phyloP scores from a whole-genome alignment of 2,329 filamentous ascomycete species.

The Geosmithia morbida region DNA sequence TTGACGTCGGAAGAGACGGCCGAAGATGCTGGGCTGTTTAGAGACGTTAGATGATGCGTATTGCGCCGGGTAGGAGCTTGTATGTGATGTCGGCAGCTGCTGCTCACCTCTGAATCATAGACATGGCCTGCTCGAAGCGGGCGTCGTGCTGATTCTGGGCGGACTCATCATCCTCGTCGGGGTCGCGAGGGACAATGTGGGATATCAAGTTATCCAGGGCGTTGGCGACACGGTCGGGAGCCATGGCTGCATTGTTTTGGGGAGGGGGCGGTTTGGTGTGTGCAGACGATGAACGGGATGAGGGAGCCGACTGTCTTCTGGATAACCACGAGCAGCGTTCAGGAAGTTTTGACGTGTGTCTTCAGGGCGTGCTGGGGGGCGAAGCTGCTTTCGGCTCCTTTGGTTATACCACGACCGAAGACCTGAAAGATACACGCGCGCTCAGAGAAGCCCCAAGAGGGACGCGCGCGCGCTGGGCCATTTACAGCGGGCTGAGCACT shows the following conservation, averaged over 20 bases:
- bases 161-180: slow-evolving; percentile 50
- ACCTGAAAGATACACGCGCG: neutral
- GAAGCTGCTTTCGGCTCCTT: no score
- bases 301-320: no score
- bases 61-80: no score
- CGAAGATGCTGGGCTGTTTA: slow-evolving; percentile 30
- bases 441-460: neutral
- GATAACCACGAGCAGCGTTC: no score
- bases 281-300: no score
- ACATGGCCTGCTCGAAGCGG: slow-evolving; percentile 35
- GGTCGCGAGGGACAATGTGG: slow-evolving; percentile 53
- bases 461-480: neutral
- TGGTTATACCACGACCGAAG: no score
- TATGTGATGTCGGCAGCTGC: no score
- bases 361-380: no score
- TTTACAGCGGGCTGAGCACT: no score
- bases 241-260: slow-evolving; percentile 37
- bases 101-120: slow-evolving; percentile 35
- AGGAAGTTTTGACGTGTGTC: no score
- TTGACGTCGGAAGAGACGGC: slow-evolving; percentile 60
- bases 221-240: slow-evolving; percentile 56
- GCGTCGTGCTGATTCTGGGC: slow-evolving; percentile 57
- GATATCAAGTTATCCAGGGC: slow-evolving; percentile 68
- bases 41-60: neutral
- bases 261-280: neutral